These are phyloP conservation scores for Moringa oleifera DNA, from an alignment of 345 rosid species.

Conservation along the genomic window DNA sequence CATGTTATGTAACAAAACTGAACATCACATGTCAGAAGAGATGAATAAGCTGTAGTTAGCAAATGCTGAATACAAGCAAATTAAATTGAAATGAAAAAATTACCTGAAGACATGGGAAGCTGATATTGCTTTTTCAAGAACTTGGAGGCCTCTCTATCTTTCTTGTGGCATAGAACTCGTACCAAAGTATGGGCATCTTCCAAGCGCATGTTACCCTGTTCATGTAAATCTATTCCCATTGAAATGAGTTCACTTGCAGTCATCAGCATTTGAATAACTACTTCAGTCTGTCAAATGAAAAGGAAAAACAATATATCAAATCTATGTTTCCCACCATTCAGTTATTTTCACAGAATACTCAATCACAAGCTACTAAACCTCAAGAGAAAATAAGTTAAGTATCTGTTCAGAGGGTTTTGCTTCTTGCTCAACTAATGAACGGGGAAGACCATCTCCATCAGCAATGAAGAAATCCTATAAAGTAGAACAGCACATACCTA, in stretches of 20 bases:
- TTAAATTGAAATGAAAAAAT: slow-evolving; percentile 6
- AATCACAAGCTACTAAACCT: slow-evolving; percentile 39
- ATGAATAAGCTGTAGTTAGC: not conserved
- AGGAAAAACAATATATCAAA: slow-evolving; percentile 2
- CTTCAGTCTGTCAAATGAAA: slow-evolving; percentile 55
- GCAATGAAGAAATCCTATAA: slow-evolving; percentile 87
- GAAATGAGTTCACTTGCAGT: slow-evolving; percentile 74
- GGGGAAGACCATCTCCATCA: slow-evolving; percentile 91
- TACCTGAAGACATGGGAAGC: slow-evolving; percentile 97
- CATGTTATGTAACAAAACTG: not conserved
- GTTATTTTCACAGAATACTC: not conserved
- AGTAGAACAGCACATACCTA: slow-evolving; percentile 10
- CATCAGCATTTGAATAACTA: slow-evolving; percentile 74
- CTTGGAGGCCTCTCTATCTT: slow-evolving; percentile 79
- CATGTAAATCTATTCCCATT: slow-evolving; percentile 51
- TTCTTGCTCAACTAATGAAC: slow-evolving; percentile 80
- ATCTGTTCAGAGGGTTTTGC: slow-evolving; percentile 67
- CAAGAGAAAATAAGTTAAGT: slow-evolving; percentile 65
- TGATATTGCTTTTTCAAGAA: slow-evolving; percentile 78
- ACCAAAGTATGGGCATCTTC: slow-evolving; percentile 77
- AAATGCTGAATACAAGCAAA: not conserved
- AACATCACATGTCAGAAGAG: not conserved
- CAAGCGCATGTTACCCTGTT: slow-evolving; percentile 27
- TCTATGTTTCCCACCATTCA: not conserved
- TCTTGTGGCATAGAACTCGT: slow-evolving; percentile 94